Evolutionary conservation across 805 yeast genomes (phyloP).

Genomic region (Candida loeiensis): DNA sequence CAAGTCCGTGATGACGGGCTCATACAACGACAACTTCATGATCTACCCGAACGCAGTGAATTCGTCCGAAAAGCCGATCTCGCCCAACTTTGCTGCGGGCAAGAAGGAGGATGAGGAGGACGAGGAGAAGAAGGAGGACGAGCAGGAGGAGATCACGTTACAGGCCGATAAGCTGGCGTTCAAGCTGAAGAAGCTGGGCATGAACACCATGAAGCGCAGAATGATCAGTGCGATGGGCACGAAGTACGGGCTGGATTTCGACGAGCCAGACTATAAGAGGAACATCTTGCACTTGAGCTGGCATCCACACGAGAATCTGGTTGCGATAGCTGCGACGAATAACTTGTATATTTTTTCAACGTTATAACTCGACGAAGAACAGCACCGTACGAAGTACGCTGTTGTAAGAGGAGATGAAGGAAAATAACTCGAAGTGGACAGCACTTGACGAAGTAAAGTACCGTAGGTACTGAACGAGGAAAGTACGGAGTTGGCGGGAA

Average conservation of each 20-base stretch:
- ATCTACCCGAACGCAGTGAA: conserved; percentile 82
- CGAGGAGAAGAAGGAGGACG: conserved; percentile 24
- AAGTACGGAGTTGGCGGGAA: background rate
- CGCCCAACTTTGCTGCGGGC: conserved; percentile 15
- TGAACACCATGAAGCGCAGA: conserved; percentile 44
- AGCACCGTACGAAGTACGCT: no score
- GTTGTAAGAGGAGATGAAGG: no score
- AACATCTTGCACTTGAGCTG: conserved; percentile 93
- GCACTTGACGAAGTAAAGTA: background rate
- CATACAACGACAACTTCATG: conserved; percentile 95
- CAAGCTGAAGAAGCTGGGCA: conserved; percentile 64
- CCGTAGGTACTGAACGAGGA: background rate
- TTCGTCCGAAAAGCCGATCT: conserved; percentile 9
- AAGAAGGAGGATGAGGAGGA: conserved; percentile 42
- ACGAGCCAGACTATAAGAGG: conserved; percentile 88
- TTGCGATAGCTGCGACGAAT: conserved; percentile 98
- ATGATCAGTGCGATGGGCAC: conserved; percentile 47
- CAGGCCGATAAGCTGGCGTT: conserved; percentile 98
- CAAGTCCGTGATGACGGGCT: conserved; percentile 90
- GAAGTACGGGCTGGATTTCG: conserved; percentile 59
- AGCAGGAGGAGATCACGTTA: conserved; percentile 62
- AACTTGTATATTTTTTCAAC: conserved; percentile 84
- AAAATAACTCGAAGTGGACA: background rate
- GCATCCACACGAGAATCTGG: conserved; percentile 96
- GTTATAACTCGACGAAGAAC: no score